Conservation (phyloP, 768 basidiomycete genomes). For the Solioccasus polychromus region DNA sequence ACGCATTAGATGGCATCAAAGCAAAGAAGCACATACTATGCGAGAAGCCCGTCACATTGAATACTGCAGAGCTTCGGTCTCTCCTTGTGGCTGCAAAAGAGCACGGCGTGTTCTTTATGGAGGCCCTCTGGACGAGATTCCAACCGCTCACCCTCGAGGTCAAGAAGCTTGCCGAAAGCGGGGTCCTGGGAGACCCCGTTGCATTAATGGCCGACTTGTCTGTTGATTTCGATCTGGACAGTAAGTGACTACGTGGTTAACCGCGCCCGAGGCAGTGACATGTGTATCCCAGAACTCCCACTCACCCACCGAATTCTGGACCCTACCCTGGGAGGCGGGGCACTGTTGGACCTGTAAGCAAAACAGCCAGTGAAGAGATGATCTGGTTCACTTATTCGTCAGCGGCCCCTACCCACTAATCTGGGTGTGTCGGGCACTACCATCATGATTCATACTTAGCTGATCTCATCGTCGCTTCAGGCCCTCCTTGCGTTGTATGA, state of each 20-base stretch:
- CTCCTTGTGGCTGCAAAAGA: constrained; percentile 74
- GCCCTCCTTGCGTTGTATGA: constrained; percentile 79
- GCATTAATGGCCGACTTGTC: constrained; percentile 76
- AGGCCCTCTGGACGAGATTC: constrained; percentile 87
- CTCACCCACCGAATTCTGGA: constrained; percentile 74
- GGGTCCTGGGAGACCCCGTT: constrained; percentile 62
- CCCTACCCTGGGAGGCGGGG: constrained; percentile 78
- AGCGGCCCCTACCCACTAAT: constrained; percentile 82
- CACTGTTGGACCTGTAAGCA: constrained; percentile 76
- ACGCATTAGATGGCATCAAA: constrained; percentile 70
- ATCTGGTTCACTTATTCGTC: constrained; percentile 5
- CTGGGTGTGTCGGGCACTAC: constrained; percentile 49
- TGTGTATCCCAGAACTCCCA: constrained; percentile 49
- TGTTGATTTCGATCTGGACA: constrained; percentile 60
- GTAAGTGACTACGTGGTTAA: constrained; percentile 34
- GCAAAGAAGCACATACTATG: constrained; percentile 85
- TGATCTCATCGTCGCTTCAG: constrained; percentile 40
- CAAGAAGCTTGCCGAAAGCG: constrained; percentile 59
- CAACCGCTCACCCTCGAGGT: constrained; percentile 66
- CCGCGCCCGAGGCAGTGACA: not conserved
- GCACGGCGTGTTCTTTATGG: constrained; percentile 85
- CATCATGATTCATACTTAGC: not conserved
- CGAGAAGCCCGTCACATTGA: constrained; percentile 85
- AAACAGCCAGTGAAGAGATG: not conserved
- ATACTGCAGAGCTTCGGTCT: constrained; percentile 70